These are phyloP conservation scores for Termitomyces heimii DNA, from an alignment of 768 basidiomycete species.

Conservation along the genomic window DNA sequence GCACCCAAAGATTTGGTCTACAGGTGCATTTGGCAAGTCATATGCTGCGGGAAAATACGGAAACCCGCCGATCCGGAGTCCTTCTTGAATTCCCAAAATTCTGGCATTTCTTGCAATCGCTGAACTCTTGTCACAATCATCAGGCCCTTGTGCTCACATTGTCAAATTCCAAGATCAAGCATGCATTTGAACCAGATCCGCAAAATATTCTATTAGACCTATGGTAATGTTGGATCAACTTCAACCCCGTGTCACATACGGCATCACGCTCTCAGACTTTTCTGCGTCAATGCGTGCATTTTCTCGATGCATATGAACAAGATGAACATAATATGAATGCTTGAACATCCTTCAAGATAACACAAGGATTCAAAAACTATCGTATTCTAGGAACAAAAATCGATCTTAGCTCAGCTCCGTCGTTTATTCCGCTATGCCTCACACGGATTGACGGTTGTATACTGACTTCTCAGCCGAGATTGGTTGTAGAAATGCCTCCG, in stretches of 20 bases:
- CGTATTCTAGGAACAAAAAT: not conserved
- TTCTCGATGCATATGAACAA: not conserved
- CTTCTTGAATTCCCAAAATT: not conserved
- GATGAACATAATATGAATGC: not conserved
- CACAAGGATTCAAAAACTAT: not conserved
- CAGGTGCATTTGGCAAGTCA: not conserved
- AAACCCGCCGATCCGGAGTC: not conserved
- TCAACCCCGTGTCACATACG: not conserved
- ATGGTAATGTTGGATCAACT: not conserved
- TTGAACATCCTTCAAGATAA: not conserved
- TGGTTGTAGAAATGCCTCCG: slow-evolving; percentile 19
- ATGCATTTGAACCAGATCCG: not conserved
- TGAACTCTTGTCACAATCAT: not conserved
- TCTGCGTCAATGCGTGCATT: not conserved
- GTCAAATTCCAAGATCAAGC: not conserved
- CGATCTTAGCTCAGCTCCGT: not conserved
- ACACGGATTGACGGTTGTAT: slow-evolving; percentile 11
- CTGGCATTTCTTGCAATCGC: not conserved
- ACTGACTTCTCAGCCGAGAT: slow-evolving; percentile 28
- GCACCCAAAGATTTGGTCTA: not conserved
- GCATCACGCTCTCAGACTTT: not conserved
- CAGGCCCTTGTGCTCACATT: not conserved
- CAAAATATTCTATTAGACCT: not conserved
- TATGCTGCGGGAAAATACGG: not conserved
- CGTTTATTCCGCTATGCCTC: not conserved